Evolutionary conservation across 2,329 filamentous ascomycete genomes (phyloP).

Genomic region (Boeremia exigua): DNA sequence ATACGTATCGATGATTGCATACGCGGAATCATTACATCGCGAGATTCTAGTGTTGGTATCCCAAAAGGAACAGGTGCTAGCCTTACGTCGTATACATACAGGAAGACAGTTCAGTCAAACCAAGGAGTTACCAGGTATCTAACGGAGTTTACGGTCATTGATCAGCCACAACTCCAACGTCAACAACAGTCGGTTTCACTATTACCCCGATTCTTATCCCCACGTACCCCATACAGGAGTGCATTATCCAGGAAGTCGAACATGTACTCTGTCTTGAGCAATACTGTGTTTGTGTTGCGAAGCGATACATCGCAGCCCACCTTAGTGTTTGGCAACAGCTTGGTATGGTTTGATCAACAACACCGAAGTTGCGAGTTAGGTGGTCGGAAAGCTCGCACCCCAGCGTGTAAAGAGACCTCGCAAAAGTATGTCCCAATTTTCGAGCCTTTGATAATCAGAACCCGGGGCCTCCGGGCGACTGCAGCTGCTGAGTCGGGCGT

Average conservation of each 20-base stretch:
- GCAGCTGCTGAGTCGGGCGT: no score
- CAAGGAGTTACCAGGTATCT: not conserved
- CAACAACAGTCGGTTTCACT: not conserved
- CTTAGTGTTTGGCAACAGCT: not conserved
- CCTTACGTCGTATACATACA: not conserved
- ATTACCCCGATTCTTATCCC: not conserved
- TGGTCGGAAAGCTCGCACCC: no score
- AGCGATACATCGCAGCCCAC: not conserved
- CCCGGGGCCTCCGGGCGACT: no score
- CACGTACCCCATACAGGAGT: not conserved
- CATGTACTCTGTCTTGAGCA: not conserved
- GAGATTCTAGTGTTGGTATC: not conserved
- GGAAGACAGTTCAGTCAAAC: not conserved
- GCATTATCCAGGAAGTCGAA: not conserved
- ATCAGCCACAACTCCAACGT: not conserved
- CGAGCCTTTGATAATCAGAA: no score
- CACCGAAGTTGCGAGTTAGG: no score
- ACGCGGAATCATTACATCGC: not conserved
- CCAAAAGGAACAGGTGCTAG: not conserved
- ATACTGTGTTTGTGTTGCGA: not conserved
- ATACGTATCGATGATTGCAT: not conserved
- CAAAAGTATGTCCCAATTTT: no score
- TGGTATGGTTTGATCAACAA: no score
- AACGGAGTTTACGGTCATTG: slow-evolving; percentile 6
- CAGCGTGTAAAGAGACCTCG: no score